These are phyloP conservation scores for Wallacemonas sp. DNA, from an alignment of 208 protist genomes.

Conservation along the genomic window DNA sequence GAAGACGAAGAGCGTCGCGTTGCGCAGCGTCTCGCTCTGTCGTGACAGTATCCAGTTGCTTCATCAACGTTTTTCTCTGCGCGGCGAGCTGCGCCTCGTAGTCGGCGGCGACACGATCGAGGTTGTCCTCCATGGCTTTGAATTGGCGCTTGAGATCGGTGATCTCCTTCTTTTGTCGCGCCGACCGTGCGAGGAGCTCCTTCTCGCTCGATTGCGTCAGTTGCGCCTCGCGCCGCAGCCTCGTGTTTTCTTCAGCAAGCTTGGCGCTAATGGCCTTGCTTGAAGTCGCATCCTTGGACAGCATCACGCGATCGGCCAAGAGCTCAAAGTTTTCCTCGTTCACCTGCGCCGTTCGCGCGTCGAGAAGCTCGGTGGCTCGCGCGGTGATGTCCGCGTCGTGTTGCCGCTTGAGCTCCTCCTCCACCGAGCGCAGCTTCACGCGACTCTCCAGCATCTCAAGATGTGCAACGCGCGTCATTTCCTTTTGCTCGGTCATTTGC, in stretches of 20 bases:
- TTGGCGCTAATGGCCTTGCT: constrained; percentile 15
- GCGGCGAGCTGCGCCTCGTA: constrained; percentile 55
- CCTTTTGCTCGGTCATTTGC: constrained; percentile 26
- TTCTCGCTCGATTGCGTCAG: constrained; percentile 35
- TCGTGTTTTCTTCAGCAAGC: constrained; percentile 43
- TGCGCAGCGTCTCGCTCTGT: constrained; percentile 63
- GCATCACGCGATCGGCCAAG: constrained; percentile 59
- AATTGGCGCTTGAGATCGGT: constrained; percentile 46
- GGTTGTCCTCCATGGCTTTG: constrained; percentile 56
- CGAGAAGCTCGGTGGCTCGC: constrained; percentile 64
- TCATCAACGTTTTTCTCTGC: constrained; percentile 30
- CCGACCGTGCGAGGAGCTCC: constrained; percentile 49
- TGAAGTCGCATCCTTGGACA: constrained; percentile 46
- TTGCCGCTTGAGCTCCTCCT: constrained; percentile 35
- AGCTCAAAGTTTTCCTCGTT: constrained; percentile 76
- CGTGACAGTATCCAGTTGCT: constrained; percentile 32
- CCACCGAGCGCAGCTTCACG: constrained; percentile 59
- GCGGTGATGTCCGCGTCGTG: constrained; percentile 59
- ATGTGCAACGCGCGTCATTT: constrained; percentile 28
- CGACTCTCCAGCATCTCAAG: constrained; percentile 79
- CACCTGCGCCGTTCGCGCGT: constrained; percentile 59
- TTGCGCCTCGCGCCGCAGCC: constrained; percentile 45
- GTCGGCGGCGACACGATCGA: constrained; percentile 43
- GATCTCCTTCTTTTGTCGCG: constrained; percentile 56
- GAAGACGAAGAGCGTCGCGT: constrained; percentile 39